Percentiles rank a stretch among this genome's conserved stretches.
Conservation (phyloP, 1,284 basidiomycete species). For the Mycosarcoma maydis region DNA sequence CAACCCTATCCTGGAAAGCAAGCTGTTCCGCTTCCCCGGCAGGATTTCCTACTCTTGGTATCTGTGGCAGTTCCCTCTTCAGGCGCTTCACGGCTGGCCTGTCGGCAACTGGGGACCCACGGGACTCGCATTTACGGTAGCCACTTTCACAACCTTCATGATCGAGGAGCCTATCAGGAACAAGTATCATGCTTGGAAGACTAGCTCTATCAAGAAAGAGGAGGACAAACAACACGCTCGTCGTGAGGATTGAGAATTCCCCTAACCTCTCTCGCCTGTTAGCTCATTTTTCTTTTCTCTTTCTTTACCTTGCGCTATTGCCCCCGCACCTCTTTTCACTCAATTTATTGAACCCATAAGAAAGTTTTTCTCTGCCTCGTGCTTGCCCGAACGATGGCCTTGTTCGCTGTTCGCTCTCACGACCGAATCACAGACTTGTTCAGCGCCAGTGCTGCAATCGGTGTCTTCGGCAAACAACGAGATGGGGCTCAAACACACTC, state of each 20-base stretch:
- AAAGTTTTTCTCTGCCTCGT: too few species aligned
- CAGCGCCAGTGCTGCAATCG: too few species aligned
- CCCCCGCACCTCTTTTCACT: too few species aligned
- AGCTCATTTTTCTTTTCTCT: not conserved
- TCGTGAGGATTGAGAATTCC: constrained; percentile 15
- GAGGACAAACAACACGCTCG: constrained; percentile 21
- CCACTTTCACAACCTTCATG: constrained; percentile 34
- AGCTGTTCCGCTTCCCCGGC: constrained; percentile 31
- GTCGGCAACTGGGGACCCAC: constrained; percentile 25
- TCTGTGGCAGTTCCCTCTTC: constrained; percentile 39
- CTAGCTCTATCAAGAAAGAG: constrained; percentile 2
- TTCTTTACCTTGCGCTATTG: too few species aligned
- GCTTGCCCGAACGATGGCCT: too few species aligned
- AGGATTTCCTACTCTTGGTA: constrained; percentile 40
- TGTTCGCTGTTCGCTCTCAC: too few species aligned
- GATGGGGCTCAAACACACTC: too few species aligned
- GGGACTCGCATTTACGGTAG: constrained; percentile 25
- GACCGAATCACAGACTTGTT: too few species aligned
- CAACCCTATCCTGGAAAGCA: constrained; percentile 33
- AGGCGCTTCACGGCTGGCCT: constrained; percentile 21
- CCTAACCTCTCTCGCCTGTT: too few species aligned
- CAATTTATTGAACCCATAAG: too few species aligned
- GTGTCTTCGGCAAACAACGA: too few species aligned
- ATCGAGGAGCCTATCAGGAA: constrained; percentile 41
- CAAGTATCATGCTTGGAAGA: constrained; percentile 31